Conservation (phyloP, 1,284 basidiomycete genomes). For the Meira nashicola region DNA sequence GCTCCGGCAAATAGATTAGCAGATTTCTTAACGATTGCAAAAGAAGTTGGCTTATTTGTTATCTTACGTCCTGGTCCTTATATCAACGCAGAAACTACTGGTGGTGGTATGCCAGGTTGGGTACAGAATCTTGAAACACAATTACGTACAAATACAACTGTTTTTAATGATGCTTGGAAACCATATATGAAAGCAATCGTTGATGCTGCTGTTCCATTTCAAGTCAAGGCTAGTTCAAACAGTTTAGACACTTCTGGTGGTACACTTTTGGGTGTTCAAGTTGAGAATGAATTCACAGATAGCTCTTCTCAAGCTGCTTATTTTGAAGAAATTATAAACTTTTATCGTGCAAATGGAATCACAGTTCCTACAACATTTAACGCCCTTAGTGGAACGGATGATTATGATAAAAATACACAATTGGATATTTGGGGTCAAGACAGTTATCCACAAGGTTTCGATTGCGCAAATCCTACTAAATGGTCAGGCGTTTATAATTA, state of each 20-base stretch:
- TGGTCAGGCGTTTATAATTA: conserved; percentile 57
- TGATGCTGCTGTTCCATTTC: conserved; percentile 62
- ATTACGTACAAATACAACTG: conserved; percentile 65
- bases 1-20: conserved; percentile 62
- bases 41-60: conserved; percentile 63
- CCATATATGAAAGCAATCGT: conserved; percentile 67
- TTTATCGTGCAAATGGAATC: conserved; percentile 24
- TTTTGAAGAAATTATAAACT: conserved; percentile 21
- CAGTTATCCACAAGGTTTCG: conserved; percentile 59
- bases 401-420: neutral
- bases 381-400: conserved; percentile 17
- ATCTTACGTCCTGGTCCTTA: conserved; percentile 64
- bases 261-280: conserved; percentile 34
- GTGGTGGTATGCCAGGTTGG: conserved; percentile 72
- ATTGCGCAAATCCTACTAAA: conserved; percentile 64
- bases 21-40: conserved; percentile 60
- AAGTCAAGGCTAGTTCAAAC: conserved; percentile 56
- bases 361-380: conserved; percentile 38
- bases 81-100: conserved; percentile 67
- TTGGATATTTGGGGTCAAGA: conserved; percentile 61
- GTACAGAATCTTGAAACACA: conserved; percentile 63
- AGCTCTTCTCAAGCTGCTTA: conserved; percentile 37
- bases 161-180: conserved; percentile 67
- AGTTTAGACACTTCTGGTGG: conserved; percentile 20
- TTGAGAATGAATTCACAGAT: conserved; percentile 50